A percentile compares a stretch with the other conserved stretches of the same genome.
Evolutionary conservation across 2,329 filamentous ascomycete species (phyloP).

Genomic region (Laburnicola sp.): DNA sequence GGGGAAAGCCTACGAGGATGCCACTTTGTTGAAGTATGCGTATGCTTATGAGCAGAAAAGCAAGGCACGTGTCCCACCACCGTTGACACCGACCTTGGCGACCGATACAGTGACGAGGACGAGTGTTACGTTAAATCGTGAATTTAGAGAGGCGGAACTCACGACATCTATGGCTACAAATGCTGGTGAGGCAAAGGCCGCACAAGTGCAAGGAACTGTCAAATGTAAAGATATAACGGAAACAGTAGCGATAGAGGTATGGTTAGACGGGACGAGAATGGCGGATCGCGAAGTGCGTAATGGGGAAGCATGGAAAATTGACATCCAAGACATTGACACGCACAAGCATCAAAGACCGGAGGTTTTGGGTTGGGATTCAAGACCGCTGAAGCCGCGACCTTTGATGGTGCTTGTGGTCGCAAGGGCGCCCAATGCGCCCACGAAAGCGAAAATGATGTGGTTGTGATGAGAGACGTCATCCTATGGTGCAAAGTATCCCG

Average conservation of each 20-base stretch:
- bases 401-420: constrained; percentile 29
- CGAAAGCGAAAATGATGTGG: constrained; percentile 14
- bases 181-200: not conserved
- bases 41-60: constrained; percentile 27
- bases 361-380: constrained; percentile 31
- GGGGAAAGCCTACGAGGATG: constrained; percentile 54
- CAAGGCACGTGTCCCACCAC: constrained; percentile 18
- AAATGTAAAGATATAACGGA: not conserved
- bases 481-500: no score
- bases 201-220: not conserved
- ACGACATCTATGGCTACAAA: not conserved
- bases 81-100: constrained; percentile 11
- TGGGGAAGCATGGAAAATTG: constrained; percentile 13
- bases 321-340: not conserved
- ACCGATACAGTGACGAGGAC: constrained; percentile 16
- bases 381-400: constrained; percentile 20
- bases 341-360: constrained; percentile 10
- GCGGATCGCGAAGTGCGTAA: not conserved
- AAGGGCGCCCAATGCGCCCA: not conserved
- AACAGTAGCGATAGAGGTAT: not conserved
- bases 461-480: no score
- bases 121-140: not conserved
- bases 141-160: not conserved
- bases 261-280: not conserved
- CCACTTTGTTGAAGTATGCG: constrained; percentile 29